These are phyloP conservation scores for Alternaria arbusti DNA, from an alignment of 2,329 filamentous ascomycete genomes.

Conservation along the genomic window DNA sequence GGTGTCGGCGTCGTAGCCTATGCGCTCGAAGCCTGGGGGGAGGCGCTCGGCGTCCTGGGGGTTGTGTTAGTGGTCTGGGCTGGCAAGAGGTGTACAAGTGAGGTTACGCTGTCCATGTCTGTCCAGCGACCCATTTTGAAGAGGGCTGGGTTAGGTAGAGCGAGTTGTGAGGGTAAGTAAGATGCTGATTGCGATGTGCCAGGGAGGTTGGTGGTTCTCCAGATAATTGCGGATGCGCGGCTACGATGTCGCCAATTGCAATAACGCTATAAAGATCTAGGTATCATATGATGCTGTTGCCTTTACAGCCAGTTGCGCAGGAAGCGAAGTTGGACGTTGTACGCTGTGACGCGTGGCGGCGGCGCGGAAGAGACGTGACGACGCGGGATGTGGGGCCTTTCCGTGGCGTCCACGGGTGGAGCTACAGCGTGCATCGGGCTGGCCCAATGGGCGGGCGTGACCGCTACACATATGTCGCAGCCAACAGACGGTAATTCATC, in stretches of 20 bases:
- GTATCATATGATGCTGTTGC: background rate
- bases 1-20: slow-evolving; percentile 64
- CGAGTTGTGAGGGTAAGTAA: background rate
- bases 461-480: background rate
- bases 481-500: background rate
- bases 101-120: slow-evolving; percentile 30
- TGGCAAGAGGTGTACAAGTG: background rate
- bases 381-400: background rate
- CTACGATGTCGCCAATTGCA: background rate
- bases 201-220: background rate
- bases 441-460: background rate
- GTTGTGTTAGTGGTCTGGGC: background rate
- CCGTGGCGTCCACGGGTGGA: background rate
- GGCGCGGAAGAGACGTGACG: background rate
- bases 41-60: slow-evolving; percentile 59
- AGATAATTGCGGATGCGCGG: background rate
- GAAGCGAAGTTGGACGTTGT: background rate
- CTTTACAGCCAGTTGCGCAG: background rate
- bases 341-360: background rate
- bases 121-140: slow-evolving; percentile 34
- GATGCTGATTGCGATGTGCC: background rate
- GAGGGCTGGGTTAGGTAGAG: slow-evolving; percentile 1
- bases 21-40: slow-evolving; percentile 61
- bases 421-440: background rate
- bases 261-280: background rate